A percentile compares a stretch with the other conserved stretches of the same genome.
phyloP scores from a whole-genome alignment of 2,329 filamentous ascomycete species.

The Claviceps paspali region DNA sequence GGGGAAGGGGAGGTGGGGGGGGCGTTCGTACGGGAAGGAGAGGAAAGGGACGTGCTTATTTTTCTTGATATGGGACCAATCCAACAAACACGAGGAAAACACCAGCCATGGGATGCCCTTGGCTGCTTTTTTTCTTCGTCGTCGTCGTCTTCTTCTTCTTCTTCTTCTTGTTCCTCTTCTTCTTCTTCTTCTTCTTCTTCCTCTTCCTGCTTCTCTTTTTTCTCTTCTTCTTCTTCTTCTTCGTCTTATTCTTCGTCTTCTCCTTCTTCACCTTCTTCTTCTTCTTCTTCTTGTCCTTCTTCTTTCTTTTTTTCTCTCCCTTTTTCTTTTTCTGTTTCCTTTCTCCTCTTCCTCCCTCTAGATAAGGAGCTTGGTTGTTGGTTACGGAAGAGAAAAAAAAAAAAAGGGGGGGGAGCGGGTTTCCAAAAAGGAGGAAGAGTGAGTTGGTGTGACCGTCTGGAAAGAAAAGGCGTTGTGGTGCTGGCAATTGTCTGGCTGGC shows the following conservation, averaged over 20 bases:
- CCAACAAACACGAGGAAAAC: not conserved
- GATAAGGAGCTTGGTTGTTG: slow-evolving; percentile 1
- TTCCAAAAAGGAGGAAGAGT: not conserved
- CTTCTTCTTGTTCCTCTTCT: not conserved
- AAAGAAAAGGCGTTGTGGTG: not conserved
- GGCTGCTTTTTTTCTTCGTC: not conserved
- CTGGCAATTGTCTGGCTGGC: not conserved
- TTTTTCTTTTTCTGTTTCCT: not conserved
- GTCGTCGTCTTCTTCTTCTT: not conserved
- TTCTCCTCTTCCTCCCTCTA: not conserved
- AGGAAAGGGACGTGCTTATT: not conserved
- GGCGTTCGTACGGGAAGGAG: too few relatives aligned
- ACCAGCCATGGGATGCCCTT: not conserved
- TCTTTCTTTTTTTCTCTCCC: not conserved
- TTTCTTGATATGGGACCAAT: not conserved
- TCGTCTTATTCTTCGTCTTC: not conserved
- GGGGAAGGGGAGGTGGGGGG: not conserved
- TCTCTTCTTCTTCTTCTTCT: not conserved
- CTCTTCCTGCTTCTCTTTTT: not conserved
- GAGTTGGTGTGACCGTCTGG: slow-evolving; percentile 1
- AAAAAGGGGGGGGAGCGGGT: not conserved
- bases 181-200: not conserved
- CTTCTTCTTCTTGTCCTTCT: not conserved
- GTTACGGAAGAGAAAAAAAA: not conserved
- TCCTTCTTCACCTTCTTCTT: not conserved